A percentile compares a stretch with the other conserved stretches of the same genome.
These are phyloP conservation scores for Candida namnaoensis DNA, from an alignment of 805 yeast genomes.

Conservation along the genomic window DNA sequence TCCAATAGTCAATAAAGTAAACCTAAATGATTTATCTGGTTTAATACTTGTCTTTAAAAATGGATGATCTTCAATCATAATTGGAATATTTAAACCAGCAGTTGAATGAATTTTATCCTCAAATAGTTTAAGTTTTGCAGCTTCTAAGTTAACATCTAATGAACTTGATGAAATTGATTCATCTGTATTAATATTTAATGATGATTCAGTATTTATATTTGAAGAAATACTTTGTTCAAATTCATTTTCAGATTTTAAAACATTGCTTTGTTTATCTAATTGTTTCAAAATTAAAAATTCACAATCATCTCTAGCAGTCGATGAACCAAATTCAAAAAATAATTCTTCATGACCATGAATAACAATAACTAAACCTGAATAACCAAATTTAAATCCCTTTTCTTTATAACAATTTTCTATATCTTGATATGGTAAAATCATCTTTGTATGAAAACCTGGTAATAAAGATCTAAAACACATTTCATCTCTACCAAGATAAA, in stretches of 20 bases:
- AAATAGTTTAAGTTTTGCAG: conserved; percentile 55
- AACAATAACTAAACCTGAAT: conserved; percentile 61
- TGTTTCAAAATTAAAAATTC: conserved; percentile 42
- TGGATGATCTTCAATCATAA: conserved; percentile 61
- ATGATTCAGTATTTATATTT: conserved; percentile 12
- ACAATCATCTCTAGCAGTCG: conserved; percentile 65
- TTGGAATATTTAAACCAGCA: conserved; percentile 58
- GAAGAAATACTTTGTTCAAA: conserved; percentile 1
- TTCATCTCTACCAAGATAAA: conserved; percentile 59
- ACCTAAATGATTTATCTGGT: conserved; percentile 45
- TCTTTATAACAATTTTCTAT: conserved; percentile 63
- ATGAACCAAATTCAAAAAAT: conserved; percentile 65
- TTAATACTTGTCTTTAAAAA: conserved; percentile 37
- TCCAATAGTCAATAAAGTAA: conserved; percentile 81
- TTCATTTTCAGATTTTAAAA: conserved; percentile 1
- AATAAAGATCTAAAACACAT: conserved; percentile 76
- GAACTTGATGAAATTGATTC: conserved; percentile 14
- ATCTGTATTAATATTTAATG: conserved; percentile 9
- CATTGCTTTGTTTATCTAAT: conserved; percentile 30
- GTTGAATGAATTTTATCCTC: conserved; percentile 58
- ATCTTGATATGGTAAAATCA: conserved; percentile 75
- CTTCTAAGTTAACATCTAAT: conserved; percentile 22
- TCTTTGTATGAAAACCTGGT: conserved; percentile 69
- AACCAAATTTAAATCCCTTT: conserved; percentile 60
- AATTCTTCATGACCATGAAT: conserved; percentile 72